These are phyloP conservation scores for Scheffersomyces lignosus DNA, from an alignment of 805 yeast genomes.

Conservation along the genomic window DNA sequence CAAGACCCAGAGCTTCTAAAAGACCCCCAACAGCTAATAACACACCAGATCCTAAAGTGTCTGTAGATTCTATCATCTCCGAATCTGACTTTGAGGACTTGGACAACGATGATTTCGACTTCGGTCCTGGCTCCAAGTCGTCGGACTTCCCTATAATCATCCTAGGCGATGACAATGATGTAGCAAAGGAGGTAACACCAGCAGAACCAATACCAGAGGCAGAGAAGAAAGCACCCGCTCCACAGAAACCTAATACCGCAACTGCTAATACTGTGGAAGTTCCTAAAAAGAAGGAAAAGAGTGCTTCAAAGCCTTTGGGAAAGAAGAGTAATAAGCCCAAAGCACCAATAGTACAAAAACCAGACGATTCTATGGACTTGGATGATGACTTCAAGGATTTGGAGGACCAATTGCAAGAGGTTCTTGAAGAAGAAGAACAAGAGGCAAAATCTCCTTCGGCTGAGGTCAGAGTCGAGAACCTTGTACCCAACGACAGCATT, in stretches of 20 bases:
- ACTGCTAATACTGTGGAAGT: too few species aligned
- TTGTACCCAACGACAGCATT: slow-evolving; percentile 8
- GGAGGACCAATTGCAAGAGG: slow-evolving; percentile 44
- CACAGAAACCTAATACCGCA: background rate
- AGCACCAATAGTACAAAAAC: slow-evolving; percentile 3
- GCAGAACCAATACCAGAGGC: background rate
- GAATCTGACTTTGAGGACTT: slow-evolving; percentile 42
- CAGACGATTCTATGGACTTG: slow-evolving; percentile 17
- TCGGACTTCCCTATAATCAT: slow-evolving; percentile 14
- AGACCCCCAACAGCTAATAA: slow-evolving; percentile 14
- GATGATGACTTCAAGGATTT: slow-evolving; percentile 45
- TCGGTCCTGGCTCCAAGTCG: slow-evolving; percentile 1
- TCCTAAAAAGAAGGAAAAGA: slow-evolving; percentile 1
- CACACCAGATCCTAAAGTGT: too few species aligned
- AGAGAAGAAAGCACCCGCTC: background rate
- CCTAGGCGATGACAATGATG: slow-evolving; percentile 8
- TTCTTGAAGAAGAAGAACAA: slow-evolving; percentile 27
- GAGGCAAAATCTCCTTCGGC: slow-evolving; percentile 1
- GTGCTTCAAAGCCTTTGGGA: slow-evolving; percentile 1
- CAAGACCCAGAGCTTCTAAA: slow-evolving; percentile 7
- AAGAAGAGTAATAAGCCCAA: too few species aligned
- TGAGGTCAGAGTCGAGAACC: background rate
- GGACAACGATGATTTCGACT: slow-evolving; percentile 16
- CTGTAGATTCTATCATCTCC: slow-evolving; percentile 23
- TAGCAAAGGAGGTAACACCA: too few species aligned